A percentile compares a stretch with the other conserved stretches of the same genome.
Conservation (phyloP, 2,329 filamentous ascomycete genomes). For the Aspergillus texensis region DNA sequence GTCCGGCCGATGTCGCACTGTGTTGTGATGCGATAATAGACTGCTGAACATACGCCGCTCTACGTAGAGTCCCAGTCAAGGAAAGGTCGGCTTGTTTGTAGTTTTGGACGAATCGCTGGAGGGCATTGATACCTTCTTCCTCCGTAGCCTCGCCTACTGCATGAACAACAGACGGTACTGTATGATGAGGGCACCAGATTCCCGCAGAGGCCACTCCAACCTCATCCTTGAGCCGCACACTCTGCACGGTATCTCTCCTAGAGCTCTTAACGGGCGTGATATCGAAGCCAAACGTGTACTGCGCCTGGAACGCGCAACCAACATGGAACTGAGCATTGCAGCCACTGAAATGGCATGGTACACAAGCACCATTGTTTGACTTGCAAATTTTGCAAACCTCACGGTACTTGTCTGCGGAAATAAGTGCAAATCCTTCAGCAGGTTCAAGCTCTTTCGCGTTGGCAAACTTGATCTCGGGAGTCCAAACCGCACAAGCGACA, state of each 20-base stretch:
- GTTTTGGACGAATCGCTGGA: slow-evolving; percentile 83
- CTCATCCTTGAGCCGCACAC: slow-evolving; percentile 79
- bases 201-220: slow-evolving; percentile 80
- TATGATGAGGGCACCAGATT: slow-evolving; percentile 90
- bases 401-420: slow-evolving; percentile 72
- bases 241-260: slow-evolving; percentile 75
- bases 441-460: slow-evolving; percentile 79
- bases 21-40: slow-evolving; percentile 38
- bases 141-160: slow-evolving; percentile 75
- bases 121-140: slow-evolving; percentile 71
- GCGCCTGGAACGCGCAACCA: slow-evolving; percentile 83
- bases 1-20: slow-evolving; percentile 35
- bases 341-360: slow-evolving; percentile 69
- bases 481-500: slow-evolving; percentile 89
- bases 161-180: slow-evolving; percentile 73
- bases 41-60: slow-evolving; percentile 70
- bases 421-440: slow-evolving; percentile 85
- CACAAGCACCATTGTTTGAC: slow-evolving; percentile 72
- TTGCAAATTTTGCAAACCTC: slow-evolving; percentile 85
- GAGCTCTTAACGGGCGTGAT: slow-evolving; percentile 87
- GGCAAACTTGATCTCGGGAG: slow-evolving; percentile 89
- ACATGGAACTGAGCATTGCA: slow-evolving; percentile 70
- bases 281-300: slow-evolving; percentile 86
- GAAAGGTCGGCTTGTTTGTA: slow-evolving; percentile 95
- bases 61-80: slow-evolving; percentile 88